These are phyloP conservation scores for Yamadazyma friedrichii DNA, from an alignment of 1,139 yeast genomes.

Conservation along the genomic window DNA sequence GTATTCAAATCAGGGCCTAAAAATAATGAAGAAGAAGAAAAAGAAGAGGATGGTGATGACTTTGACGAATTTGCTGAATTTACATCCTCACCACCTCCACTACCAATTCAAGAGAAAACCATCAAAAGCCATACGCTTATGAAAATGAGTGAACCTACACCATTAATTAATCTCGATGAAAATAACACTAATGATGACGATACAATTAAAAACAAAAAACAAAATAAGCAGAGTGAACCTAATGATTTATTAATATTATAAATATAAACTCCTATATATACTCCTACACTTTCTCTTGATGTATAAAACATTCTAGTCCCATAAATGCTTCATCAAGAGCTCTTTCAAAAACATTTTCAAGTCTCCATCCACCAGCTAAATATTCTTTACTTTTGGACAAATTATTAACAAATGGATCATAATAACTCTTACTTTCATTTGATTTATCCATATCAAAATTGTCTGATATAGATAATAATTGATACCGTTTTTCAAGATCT, in stretches of 20 bases:
- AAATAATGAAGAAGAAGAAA: background rate
- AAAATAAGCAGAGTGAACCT: background rate
- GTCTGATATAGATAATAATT: slow-evolving; percentile 26
- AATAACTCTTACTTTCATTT: slow-evolving; percentile 56
- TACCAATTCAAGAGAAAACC: slow-evolving; percentile 6
- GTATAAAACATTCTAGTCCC: slow-evolving; percentile 81
- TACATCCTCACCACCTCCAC: slow-evolving; percentile 14
- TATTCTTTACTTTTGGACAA: slow-evolving; percentile 65
- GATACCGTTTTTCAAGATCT: slow-evolving; percentile 44
- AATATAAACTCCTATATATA: background rate
- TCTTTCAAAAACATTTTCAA: slow-evolving; percentile 67
- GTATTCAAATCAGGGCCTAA: slow-evolving; percentile 8
- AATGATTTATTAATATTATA: slow-evolving; percentile 11
- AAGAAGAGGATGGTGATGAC: slow-evolving; percentile 6
- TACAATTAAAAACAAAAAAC: background rate
- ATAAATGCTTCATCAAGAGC: slow-evolving; percentile 85
- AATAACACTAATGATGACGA: background rate
- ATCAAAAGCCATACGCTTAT: slow-evolving; percentile 13
- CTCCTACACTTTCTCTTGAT: slow-evolving; percentile 50
- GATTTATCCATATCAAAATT: slow-evolving; percentile 43
- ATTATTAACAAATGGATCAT: slow-evolving; percentile 49
- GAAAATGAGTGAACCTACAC: slow-evolving; percentile 16
- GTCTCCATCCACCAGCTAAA: slow-evolving; percentile 83
- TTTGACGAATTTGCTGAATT: slow-evolving; percentile 21
- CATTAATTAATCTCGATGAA: slow-evolving; percentile 13